Evolutionary conservation across 1,284 basidiomycete genomes (phyloP), one percentile per base, ranked within the genome.

Genomic region (Naganishia albida): DNA sequence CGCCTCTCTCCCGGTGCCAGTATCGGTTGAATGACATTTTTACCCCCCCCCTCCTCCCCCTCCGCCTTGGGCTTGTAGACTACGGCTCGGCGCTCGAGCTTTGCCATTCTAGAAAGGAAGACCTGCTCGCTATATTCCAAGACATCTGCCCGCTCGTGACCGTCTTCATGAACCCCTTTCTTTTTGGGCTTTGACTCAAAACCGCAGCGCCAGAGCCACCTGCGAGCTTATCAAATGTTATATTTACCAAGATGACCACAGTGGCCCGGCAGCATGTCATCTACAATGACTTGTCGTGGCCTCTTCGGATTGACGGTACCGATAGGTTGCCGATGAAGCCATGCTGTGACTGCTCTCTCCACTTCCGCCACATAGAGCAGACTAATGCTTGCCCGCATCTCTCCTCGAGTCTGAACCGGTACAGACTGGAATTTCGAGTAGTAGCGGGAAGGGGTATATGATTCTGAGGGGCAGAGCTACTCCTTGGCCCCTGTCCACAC

Each of bases 121-220:
- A 52, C 30, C 15, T 52, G 7, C 30, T 38, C 50, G 15, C 50
- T 52, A 20, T 34, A 52, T 20, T 52, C 50, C 30, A 38, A 26
- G 7, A 52, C 50, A 20, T 38, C 50, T 20, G 6, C 50, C 30
- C 50, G 50, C 50, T 38, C 50, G 18, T 52, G 50, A 52, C 50
- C 50, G 34, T 52, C 50, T 16, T 52, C 50, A 52, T 52, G 34
- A 10, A 52, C 50, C 16, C 50, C 50, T 34, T 52, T 52, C 50
- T 52, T 52, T 26, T 26, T 52, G 15, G 30, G 50, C 20, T 52
- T 52, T 16, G 50, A 28, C 30, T 52, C 30, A n/a, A 52, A 52
- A 6, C 26, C 50, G 50, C 50, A 52, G 28, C 50, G 18, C 20
- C 34, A 34, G 3, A 52, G 28, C 50, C 50, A 52, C 34, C 50